These are phyloP conservation scores for Xylaria castorea DNA, from an alignment of 495 filamentous ascomycete genomes.

Conservation along the genomic window DNA sequence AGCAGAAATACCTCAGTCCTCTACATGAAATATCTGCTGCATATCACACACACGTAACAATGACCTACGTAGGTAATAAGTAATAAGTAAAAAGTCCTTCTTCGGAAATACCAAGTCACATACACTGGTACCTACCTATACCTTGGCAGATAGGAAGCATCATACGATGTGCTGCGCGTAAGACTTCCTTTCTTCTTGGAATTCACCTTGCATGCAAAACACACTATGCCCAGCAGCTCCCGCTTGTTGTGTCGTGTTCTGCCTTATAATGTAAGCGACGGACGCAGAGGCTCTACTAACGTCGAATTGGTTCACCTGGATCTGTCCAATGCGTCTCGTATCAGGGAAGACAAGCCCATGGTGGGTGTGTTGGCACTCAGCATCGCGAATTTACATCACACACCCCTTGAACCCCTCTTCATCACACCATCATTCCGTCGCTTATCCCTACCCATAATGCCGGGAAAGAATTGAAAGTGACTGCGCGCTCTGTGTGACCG, in stretches of 20 bases:
- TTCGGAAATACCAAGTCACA: constrained; percentile 3
- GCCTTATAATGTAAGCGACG: not conserved
- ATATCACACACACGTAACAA: constrained; percentile 11
- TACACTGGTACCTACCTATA: not conserved
- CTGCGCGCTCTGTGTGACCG: constrained; percentile 29
- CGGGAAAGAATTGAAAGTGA: constrained; percentile 26
- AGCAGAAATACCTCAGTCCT: constrained; percentile 10
- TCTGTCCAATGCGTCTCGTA: constrained; percentile 14
- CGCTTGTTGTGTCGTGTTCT: not conserved
- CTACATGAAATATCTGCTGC: constrained; percentile 3
- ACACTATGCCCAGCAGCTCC: not conserved
- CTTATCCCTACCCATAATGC: constrained; percentile 45
- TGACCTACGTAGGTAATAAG: not conserved
- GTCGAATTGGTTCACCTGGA: constrained; percentile 6
- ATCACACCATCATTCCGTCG: constrained; percentile 31
- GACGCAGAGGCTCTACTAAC: not conserved
- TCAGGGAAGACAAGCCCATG: not conserved
- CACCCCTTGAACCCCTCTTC: constrained; percentile 31
- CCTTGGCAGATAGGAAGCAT: not conserved
- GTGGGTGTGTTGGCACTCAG: constrained; percentile 7
- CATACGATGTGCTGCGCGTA: constrained; percentile 10
- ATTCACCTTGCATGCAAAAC: not conserved
- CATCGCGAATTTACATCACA: constrained; percentile 12
- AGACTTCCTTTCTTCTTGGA: constrained; percentile 4
- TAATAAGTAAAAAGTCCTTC: not conserved